Evolutionary conservation across 1,284 basidiomycete genomes (phyloP), one percentile per base, ranked within the genome.

Genomic region (Malassezia pachydermatis): DNA sequence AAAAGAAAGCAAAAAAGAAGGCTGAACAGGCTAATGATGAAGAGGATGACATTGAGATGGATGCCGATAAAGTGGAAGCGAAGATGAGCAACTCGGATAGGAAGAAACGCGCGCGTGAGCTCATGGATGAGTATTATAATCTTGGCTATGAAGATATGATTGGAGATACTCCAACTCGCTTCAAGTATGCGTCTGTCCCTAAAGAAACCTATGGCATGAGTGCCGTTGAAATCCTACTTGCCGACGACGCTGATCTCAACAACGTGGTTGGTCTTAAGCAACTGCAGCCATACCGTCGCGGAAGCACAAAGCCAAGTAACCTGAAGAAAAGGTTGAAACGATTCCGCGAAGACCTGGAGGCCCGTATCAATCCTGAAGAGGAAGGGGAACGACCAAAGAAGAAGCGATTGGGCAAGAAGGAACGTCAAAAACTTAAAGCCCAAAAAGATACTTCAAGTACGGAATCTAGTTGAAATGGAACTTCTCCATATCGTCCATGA

Each of bases 131-230:
- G 67, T 78, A 96, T 44, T 84, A 88, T 70, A 80, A 77, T 24
- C 77, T 96, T 16, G 89, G 95, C 60, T 94, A 95, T 76, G 95
- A 96, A 73, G 90, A 95, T 70, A 80, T 94, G 77, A 88, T 89
- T 52, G 90, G 84, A 5, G 88, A 84, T 69, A 75, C 88, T 60
- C 83, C 88, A 1, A 96, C 92, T 0, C 83, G 88, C 11, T 99
- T 98, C 80, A 84, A 86, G 70, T 99, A 99, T 71, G 78, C 81
- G 6, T 77, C 81, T 37, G 81, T 88, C 11, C 75, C 81, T 27
- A 74, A 83, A 0, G 78, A 84, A 50, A 73, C 74, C 28, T 94
- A 80, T 72, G 82, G 81, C 7, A 79, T 99, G 36, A 79, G 82
- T 0, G 80, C 92, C 0, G 81, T 78, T 2, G 92, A 99, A 68